These are phyloP conservation scores for Closterium sp. DNA, from an alignment of 139 green algal genomes.

Conservation along the genomic window DNA sequence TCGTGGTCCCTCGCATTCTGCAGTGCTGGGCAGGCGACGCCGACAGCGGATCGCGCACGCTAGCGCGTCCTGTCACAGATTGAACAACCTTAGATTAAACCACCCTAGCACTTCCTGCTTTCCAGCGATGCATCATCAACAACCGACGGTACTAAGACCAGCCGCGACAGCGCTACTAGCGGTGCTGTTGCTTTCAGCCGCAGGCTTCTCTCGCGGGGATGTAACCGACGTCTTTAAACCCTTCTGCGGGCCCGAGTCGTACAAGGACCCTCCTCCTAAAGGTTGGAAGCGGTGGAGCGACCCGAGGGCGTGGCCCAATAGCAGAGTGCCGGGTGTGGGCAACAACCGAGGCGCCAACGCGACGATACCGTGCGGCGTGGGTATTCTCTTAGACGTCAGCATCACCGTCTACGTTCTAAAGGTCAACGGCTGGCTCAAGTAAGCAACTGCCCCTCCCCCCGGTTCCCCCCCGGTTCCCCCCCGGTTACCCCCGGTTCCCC, in stretches of 20 bases:
- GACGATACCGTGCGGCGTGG: conserved; percentile 12
- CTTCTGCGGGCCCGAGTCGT: conserved; percentile 4
- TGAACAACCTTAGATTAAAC: background rate
- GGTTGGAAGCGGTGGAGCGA: conserved; percentile 23
- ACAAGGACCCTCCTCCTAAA: background rate
- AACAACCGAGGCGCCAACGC: conserved; percentile 5
- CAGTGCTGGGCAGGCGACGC: background rate
- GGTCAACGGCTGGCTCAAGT: conserved; percentile 33
- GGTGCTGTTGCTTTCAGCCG: background rate
- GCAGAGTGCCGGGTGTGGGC: conserved; percentile 6
- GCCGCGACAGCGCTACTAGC: background rate
- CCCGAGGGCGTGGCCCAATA: conserved; percentile 25
- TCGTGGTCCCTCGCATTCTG: background rate
- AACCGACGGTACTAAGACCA: background rate
- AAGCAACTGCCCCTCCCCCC: background rate
- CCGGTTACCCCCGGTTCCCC: background rate
- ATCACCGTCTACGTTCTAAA: conserved; percentile 18
- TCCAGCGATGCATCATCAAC: background rate
- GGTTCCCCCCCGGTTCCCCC: too few relatives aligned
- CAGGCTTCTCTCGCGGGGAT: background rate
- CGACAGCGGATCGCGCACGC: background rate
- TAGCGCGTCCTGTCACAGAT: background rate
- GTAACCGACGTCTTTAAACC: conserved; percentile 6
- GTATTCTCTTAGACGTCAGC: conserved; percentile 23
- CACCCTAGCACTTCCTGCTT: background rate